Conservation (phyloP, 345 rosid genomes). For the Citrus mangshanensis region DNA sequence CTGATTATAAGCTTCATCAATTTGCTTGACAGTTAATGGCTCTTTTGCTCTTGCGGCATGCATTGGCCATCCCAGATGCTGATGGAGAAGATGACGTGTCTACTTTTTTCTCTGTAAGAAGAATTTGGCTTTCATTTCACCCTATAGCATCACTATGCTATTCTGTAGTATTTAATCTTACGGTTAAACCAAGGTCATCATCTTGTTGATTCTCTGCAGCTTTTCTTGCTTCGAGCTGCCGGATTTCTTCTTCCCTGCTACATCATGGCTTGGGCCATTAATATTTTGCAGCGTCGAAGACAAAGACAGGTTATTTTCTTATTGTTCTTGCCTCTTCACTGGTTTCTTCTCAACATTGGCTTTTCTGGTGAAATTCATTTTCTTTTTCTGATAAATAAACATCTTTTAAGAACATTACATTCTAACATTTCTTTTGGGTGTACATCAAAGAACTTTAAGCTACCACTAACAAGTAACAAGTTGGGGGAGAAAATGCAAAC, state of each 20-base stretch:
- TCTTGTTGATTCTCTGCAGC: slow-evolving; percentile 39
- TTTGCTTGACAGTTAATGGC: slow-evolving; percentile 76
- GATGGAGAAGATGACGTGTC: slow-evolving; percentile 80
- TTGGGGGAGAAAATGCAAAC: background rate
- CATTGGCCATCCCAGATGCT: slow-evolving; percentile 64
- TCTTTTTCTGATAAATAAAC: background rate
- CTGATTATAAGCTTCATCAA: slow-evolving; percentile 3
- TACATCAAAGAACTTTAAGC: background rate
- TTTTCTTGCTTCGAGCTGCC: slow-evolving; percentile 90
- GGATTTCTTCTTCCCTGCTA: slow-evolving; percentile 97
- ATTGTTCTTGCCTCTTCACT: slow-evolving; percentile 65
- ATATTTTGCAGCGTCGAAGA: slow-evolving; percentile 85
- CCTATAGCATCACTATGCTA: background rate
- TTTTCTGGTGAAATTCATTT: background rate
- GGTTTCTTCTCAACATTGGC: slow-evolving; percentile 37
- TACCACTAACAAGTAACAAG: background rate
- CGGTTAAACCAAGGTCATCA: background rate
- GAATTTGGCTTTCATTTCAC: background rate
- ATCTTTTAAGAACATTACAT: background rate
- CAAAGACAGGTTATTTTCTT: slow-evolving; percentile 76
- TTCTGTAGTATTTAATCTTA: background rate
- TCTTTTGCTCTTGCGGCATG: slow-evolving; percentile 86
- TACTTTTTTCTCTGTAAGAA: slow-evolving; percentile 83
- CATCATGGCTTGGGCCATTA: slow-evolving; percentile 98
- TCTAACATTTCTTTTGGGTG: background rate